Evolutionary conservation across 2,329 filamentous ascomycete genomes (phyloP).

Genomic region (Ophiostoma populinum): DNA sequence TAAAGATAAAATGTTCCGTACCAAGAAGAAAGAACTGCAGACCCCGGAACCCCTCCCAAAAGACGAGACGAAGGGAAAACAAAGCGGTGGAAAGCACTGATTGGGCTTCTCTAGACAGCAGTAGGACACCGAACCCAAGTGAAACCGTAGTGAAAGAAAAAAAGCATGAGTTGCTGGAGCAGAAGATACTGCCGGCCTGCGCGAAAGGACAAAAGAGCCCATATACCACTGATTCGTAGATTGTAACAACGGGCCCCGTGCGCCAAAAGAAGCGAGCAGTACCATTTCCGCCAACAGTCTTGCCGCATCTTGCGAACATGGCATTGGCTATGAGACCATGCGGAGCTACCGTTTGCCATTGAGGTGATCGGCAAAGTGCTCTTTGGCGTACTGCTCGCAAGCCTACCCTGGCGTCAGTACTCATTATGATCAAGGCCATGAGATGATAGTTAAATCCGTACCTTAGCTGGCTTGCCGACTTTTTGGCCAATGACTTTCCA

Average conservation of each 20-base stretch:
- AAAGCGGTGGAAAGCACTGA: no score
- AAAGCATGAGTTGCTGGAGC: no score
- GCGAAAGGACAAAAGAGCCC: background rate
- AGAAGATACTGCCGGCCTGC: background rate
- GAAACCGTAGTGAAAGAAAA: no score
- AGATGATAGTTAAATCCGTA: constrained; percentile 18
- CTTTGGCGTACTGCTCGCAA: constrained; percentile 75
- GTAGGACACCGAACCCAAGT: no score
- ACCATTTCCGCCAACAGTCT: background rate
- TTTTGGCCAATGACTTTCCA: constrained; percentile 97
- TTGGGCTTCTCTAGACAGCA: no score
- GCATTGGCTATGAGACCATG: background rate
- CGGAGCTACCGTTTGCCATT: constrained; percentile 17
- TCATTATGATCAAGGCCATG: background rate
- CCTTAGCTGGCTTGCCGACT: constrained; percentile 94
- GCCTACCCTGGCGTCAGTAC: constrained; percentile 14
- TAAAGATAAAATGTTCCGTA: no score
- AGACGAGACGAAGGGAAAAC: no score
- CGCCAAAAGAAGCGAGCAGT: background rate
- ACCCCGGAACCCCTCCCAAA: no score
- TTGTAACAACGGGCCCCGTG: background rate
- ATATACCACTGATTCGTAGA: no score
- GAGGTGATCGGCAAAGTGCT: constrained; percentile 50
- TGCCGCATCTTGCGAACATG: no score
- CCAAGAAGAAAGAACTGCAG: no score